Conservation (phyloP, 805 yeast species). For the Wickerhamomyces tratensis region DNA sequence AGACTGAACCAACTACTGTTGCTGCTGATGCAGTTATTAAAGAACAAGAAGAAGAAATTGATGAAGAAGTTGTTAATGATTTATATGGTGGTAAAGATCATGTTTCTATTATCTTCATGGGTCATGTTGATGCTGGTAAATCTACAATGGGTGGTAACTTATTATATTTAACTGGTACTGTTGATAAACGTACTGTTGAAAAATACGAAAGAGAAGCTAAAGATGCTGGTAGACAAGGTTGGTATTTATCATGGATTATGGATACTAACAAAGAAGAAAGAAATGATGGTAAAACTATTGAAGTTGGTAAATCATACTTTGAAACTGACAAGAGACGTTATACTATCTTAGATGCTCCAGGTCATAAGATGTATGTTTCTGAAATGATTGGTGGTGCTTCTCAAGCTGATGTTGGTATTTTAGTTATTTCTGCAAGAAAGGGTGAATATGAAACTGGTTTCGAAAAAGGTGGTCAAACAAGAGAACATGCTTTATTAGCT, state of each 20-base stretch:
- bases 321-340: constrained; percentile 98
- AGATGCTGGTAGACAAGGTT: constrained; percentile 99
- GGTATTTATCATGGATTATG: constrained; percentile 99
- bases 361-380: constrained; percentile 97
- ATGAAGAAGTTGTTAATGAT: constrained; percentile 81
- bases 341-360: constrained; percentile 98
- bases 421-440: constrained; percentile 95
- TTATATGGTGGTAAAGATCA: constrained; percentile 97
- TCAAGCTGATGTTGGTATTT: constrained; percentile 97
- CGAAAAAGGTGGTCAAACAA: constrained; percentile 97
- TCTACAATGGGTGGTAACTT: constrained; percentile 99
- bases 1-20: constrained; percentile 12
- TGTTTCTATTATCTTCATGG: constrained; percentile 95
- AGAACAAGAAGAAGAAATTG: constrained; percentile 75
- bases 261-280: constrained; percentile 99
- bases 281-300: constrained; percentile 97
- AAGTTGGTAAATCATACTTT: constrained; percentile 95
- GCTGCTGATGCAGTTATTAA: constrained; percentile 39
- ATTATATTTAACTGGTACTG: constrained; percentile 88
- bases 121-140: constrained; percentile 99
- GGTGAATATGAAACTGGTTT: constrained; percentile 99
- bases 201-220: constrained; percentile 97
- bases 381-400: constrained; percentile 99
- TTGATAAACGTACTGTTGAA: constrained; percentile 97
- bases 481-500: constrained; percentile 96